Evolutionary conservation across 2,329 filamentous ascomycete species (phyloP), one percentile per base, ranked within the genome.

Genomic region (Cercospora sojina): DNA sequence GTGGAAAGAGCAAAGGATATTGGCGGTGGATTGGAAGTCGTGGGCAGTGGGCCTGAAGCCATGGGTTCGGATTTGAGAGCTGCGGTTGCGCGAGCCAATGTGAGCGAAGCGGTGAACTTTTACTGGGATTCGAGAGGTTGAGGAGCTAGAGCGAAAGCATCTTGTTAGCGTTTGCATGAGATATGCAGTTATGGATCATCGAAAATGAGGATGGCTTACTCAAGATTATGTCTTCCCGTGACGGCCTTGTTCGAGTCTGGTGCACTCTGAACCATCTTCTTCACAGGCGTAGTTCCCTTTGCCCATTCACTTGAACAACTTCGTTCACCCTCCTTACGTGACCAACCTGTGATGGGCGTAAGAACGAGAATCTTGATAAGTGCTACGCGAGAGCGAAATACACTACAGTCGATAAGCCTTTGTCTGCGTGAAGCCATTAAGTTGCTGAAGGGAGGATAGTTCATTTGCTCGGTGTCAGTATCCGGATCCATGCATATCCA

Each of bases 61-160:
- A 73, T 75, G 74, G 73, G 74, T 0, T 68, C 64, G 20, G 74
- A 75, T 68, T 38, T 75, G 49, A 63, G 74, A 64, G 56, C 58
- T 27, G 71, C 72, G 8, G 70, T 74, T 8, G 66, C 74, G 2
- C 51, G 32, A 5, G 59, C 69, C 5, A 43, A 60, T 23, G 53
- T n/a, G 47, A 41, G 49, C 7, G 65, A 70, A 25, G 59, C 59
- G 2, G 27, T 72, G 38, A 63, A 64, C 3, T 72, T 71, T 38
- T 74, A 74, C 57, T 75, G 72, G 73, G 73, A 75, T 47, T 71
- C 71, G n/a, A 64, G 73, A 51, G 70, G 67, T 74, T 70, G 64
- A 62, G 18, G 16, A 51, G 20, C 38, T 59, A 20, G 25, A 18
- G 13, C 31, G 10, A 47, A 5, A 38, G 35, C 35, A n/a, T 38